A percentile compares a stretch with the other conserved stretches of the same genome.
Conservation (phyloP, 23 red algal genomes). For the Gracilaria domingensis region DNA sequence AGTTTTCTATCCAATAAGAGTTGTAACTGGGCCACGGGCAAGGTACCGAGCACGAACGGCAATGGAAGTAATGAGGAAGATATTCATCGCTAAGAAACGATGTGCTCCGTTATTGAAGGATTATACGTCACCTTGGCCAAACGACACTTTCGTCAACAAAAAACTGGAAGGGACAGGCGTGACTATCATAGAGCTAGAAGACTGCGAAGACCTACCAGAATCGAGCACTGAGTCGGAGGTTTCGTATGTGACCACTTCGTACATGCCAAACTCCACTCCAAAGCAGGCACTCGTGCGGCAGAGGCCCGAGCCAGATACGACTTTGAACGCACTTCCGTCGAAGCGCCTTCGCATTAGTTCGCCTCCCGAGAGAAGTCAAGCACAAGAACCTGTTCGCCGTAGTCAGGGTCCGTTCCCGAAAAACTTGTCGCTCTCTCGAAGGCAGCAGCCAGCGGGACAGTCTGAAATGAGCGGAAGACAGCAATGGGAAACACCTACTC, state of each 20-base stretch:
- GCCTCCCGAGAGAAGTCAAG: background rate
- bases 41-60: constrained; percentile 80
- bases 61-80: constrained; percentile 76
- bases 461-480: background rate
- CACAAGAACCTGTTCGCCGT: background rate
- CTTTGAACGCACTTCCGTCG: background rate
- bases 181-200: background rate
- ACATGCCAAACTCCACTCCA: background rate
- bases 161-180: background rate
- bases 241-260: background rate
- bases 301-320: background rate
- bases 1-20: constrained; percentile 72
- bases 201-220: background rate
- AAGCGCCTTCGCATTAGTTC: background rate
- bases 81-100: constrained; percentile 59
- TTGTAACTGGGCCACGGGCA: constrained; percentile 73
- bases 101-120: background rate
- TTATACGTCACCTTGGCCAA: background rate
- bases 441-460: background rate
- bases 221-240: background rate
- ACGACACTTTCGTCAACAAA: background rate
- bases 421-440: background rate
- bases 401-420: background rate
- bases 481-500: background rate
- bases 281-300: background rate